phyloP scores from a whole-genome alignment of 2,329 filamentous ascomycete species.

The Diaporthe sp. region DNA sequence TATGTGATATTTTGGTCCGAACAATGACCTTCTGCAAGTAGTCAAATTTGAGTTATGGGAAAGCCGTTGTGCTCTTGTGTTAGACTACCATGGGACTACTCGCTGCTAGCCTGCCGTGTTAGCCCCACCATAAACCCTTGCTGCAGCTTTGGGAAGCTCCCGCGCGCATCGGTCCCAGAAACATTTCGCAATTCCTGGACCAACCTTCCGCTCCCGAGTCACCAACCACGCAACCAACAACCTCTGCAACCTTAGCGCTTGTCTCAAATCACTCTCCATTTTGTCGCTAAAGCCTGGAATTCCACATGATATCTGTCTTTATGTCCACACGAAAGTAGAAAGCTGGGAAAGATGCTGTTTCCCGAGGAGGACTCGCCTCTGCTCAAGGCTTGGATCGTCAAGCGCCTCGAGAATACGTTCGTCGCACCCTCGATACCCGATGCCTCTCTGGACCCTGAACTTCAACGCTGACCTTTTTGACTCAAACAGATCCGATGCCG shows the following conservation, averaged over 20 bases:
- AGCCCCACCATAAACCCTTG: constrained; percentile 25
- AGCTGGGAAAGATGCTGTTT: constrained; percentile 68
- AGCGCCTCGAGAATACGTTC: constrained; percentile 81
- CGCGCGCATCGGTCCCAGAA: background rate
- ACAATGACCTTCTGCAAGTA: background rate
- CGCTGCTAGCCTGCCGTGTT: constrained; percentile 11
- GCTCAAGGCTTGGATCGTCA: constrained; percentile 84
- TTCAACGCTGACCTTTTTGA: constrained; percentile 21
- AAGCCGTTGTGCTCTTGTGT: too few species aligned
- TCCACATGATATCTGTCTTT: constrained; percentile 9
- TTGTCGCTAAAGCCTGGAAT: background rate
- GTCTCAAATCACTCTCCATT: background rate
- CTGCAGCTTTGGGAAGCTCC: constrained; percentile 21
- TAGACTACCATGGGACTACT: background rate
- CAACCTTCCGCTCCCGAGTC: background rate
- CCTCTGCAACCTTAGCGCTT: background rate
- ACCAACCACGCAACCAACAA: background rate
- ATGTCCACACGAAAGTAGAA: constrained; percentile 28
- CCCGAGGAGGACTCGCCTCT: constrained; percentile 72
- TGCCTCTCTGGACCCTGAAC: background rate
- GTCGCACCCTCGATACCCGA: constrained; percentile 49
- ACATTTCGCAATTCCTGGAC: constrained; percentile 22
- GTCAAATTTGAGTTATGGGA: background rate
- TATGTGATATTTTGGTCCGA: too few species aligned
- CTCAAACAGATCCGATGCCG: constrained; percentile 77